Evolutionary conservation across 2,329 filamentous ascomycete species (phyloP), one percentile per base, ranked within the genome.

Genomic region (Botrytis tulipae): DNA sequence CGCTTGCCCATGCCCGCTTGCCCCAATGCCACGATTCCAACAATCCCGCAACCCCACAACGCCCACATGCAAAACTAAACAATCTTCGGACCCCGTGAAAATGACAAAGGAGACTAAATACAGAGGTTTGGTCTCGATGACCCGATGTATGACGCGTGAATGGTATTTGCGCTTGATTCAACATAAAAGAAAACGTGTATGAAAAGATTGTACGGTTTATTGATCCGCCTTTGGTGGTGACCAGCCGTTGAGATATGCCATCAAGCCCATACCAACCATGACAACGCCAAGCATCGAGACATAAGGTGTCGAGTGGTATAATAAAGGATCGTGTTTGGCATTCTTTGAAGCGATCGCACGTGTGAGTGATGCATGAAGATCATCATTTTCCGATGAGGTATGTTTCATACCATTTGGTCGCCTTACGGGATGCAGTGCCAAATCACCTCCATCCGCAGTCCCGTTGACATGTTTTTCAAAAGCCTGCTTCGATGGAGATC

Each of bases 171-270:
- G 48, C 46, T 42, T 69, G 48, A 69, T 57, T 44, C 10, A 42
- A 69, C 66, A 69, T 32, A 59, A 69, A 57, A 29, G n/a, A 57
- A 68, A 68, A 40, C 51, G 35, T 69, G 48, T 69, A 42, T 32
- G 61, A 37, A 70, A 46, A 46, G 68, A 70, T 46, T 62, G 68
- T 68, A 8, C 60, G 40, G 44, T 74, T 70, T 78, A 81, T 76
- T 77, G 77, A 60, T 81, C 79, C 37, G 77, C 77, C 74, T 81
- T 81, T 57, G 79, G 77, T 67, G 79, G 76, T 75, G 94, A 92
- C 92, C 92, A 95, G 70, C 92, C 91, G 80, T 96, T 96, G 78
- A 96, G 86, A 82, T 94, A 95, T 60, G 92, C 92, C 93, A 96
- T 96, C 76, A 96, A 82, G 22, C 93, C 92, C 84, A 96, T 91